Percentiles rank a stretch among this genome's conserved stretches.
Evolutionary conservation across 192 early-diverging fungal species (phyloP).

Genomic region (Coemansia javaensis): DNA sequence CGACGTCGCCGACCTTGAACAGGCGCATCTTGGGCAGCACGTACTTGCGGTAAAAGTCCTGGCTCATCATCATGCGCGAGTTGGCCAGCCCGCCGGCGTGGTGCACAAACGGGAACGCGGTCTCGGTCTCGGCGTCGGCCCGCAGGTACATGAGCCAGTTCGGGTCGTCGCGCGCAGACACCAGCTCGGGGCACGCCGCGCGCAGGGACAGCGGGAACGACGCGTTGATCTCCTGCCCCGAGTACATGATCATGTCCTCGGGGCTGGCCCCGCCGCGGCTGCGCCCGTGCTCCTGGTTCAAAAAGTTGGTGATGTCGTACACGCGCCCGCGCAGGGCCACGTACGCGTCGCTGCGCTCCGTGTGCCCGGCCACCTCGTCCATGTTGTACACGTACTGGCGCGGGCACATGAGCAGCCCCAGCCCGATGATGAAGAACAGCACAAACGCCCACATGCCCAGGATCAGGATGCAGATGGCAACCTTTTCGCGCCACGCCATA

Average conservation of each 20-base stretch:
- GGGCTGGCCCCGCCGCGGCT: conserved; percentile 33
- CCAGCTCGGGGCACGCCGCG: conserved; percentile 55
- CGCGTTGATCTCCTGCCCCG: conserved; percentile 61
- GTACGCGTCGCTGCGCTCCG: conserved; percentile 54
- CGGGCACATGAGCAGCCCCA: conserved; percentile 81
- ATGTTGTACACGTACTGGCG: conserved; percentile 58
- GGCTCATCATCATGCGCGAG: conserved; percentile 34
- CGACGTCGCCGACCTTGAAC: conserved; percentile 57
- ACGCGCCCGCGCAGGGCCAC: conserved; percentile 64
- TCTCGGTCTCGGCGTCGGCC: conserved; percentile 18
- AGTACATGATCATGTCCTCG: conserved; percentile 45
- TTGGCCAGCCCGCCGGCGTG: conserved; percentile 36
- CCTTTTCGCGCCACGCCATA: conserved; percentile 96
- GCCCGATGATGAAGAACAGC: conserved; percentile 84
- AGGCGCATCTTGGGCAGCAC: conserved; percentile 50
- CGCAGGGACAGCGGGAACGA: conserved; percentile 59
- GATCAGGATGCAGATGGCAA: conserved; percentile 78
- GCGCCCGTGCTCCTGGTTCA: conserved; percentile 56
- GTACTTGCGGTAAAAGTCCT: conserved; percentile 51
- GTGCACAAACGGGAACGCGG: conserved; percentile 24
- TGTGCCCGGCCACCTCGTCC: conserved; percentile 58
- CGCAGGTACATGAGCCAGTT: conserved; percentile 39
- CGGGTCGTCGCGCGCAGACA: conserved; percentile 18
- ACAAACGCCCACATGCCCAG: conserved; percentile 67
- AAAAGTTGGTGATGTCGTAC: conserved; percentile 65